These are phyloP conservation scores for Pythium monospermum DNA, from an alignment of 352 stramenopile species.

Conservation along the genomic window DNA sequence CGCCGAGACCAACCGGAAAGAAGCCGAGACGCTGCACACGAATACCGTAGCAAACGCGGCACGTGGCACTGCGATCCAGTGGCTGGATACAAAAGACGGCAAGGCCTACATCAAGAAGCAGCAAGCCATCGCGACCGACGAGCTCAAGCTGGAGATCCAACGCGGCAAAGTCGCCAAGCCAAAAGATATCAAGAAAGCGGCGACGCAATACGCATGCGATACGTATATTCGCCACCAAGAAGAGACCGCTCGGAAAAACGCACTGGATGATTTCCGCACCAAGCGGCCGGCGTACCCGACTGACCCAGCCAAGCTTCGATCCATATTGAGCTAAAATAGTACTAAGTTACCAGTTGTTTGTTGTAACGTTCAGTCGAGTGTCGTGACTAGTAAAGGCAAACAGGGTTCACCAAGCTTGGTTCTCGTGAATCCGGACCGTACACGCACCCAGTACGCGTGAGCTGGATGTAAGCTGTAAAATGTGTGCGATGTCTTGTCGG, in stretches of 20 bases:
- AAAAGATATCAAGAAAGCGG: conserved; percentile 49
- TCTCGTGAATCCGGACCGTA: conserved; percentile 22
- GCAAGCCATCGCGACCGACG: conserved; percentile 26
- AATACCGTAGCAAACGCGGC: conserved; percentile 16
- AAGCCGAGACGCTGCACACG: conserved; percentile 31
- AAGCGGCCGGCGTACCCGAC: conserved; percentile 26
- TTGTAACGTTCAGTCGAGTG: neutral
- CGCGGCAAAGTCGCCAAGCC: conserved; percentile 45
- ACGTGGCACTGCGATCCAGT: conserved; percentile 27
- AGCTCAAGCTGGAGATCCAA: conserved; percentile 49
- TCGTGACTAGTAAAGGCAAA: conserved; percentile 21
- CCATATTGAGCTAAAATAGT: neutral
- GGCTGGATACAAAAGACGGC: conserved; percentile 62
- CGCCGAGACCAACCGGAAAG: conserved; percentile 33
- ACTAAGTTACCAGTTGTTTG: neutral
- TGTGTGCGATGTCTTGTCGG: conserved; percentile 20
- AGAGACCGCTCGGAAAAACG: conserved; percentile 27
- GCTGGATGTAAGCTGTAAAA: conserved; percentile 24
- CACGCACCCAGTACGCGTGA: conserved; percentile 29
- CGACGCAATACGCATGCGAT: conserved; percentile 31
- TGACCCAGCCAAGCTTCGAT: conserved; percentile 1
- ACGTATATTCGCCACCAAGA: conserved; percentile 33
- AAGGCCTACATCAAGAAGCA: conserved; percentile 61
- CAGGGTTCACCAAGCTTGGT: conserved; percentile 22
- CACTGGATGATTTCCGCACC: conserved; percentile 26